Conservation (phyloP, 768 basidiomycete species). For the Kwoniella bestiolae region DNA sequence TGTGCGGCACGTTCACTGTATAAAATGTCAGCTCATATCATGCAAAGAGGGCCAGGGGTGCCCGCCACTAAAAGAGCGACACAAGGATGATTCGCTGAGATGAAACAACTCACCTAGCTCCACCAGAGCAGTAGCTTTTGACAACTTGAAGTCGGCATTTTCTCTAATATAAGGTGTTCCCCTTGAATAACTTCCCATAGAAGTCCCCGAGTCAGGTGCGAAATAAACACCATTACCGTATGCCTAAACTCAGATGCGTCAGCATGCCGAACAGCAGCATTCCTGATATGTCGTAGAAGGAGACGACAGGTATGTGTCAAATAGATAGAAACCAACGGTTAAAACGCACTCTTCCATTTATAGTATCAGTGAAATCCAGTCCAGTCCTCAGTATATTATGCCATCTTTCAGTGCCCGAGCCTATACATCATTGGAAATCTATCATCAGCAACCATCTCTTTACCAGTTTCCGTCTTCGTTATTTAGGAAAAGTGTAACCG, state of each 20-base stretch:
- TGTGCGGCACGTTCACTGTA: slow-evolving; percentile 35
- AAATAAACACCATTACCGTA: slow-evolving; percentile 47
- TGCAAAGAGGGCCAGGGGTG: neutral
- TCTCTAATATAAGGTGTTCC: slow-evolving; percentile 3
- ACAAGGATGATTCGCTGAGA: neutral
- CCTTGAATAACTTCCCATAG: slow-evolving; percentile 23
- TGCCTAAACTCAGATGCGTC: slow-evolving; percentile 19
- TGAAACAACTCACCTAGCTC: slow-evolving; percentile 30
- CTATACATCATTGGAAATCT: slow-evolving; percentile 1
- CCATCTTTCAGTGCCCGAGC: slow-evolving; percentile 35
- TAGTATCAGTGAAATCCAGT: slow-evolving; percentile 35
- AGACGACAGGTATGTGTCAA: neutral
- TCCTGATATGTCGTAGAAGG: too few relatives aligned
- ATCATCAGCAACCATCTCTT: neutral
- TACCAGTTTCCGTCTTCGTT: too few relatives aligned
- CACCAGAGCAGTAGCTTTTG: slow-evolving; percentile 29
- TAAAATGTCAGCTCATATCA: neutral
- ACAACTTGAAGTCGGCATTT: slow-evolving; percentile 36
- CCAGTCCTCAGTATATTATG: slow-evolving; percentile 45
- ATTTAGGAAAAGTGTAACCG: too few relatives aligned
- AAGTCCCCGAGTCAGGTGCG: slow-evolving; percentile 29
- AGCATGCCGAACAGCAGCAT: too few relatives aligned
- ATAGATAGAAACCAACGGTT: neutral
- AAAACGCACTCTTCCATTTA: slow-evolving; percentile 31
- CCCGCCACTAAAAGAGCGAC: neutral